Percentiles rank a stretch among this genome's conserved stretches.
Conservation (phyloP, 768 basidiomycete genomes). For the Nidula microcarpa region DNA sequence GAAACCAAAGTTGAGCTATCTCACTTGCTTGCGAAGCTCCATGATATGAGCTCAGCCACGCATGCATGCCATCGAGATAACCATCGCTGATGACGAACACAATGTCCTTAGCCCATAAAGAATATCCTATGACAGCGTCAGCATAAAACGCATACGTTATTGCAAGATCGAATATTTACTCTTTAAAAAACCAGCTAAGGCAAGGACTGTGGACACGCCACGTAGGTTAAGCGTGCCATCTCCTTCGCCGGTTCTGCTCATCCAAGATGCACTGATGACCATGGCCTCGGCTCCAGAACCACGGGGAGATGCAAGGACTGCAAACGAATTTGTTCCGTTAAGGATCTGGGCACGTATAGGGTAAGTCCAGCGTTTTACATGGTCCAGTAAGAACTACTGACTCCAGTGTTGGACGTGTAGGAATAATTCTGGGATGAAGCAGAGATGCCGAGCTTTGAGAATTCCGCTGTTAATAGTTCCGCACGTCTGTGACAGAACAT, state of each 20-base stretch:
- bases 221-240: slow-evolving; percentile 70
- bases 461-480: slow-evolving; percentile 55
- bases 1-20: slow-evolving; percentile 2
- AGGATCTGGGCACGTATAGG: slow-evolving; percentile 33
- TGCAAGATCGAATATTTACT: slow-evolving; percentile 40
- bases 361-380: not conserved
- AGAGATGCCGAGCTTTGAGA: slow-evolving; percentile 70
- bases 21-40: slow-evolving; percentile 62
- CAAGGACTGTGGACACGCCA: slow-evolving; percentile 81
- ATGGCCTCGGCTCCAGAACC: slow-evolving; percentile 93
- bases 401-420: slow-evolving; percentile 49
- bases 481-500: slow-evolving; percentile 51
- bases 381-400: slow-evolving; percentile 26
- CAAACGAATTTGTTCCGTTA: slow-evolving; percentile 79
- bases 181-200: slow-evolving; percentile 81
- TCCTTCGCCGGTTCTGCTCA: slow-evolving; percentile 60
- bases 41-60: slow-evolving; percentile 87
- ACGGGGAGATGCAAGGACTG: slow-evolving; percentile 77
- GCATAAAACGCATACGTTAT: not conserved
- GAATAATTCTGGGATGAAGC: slow-evolving; percentile 68
- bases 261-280: slow-evolving; percentile 89
- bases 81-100: slow-evolving; percentile 88
- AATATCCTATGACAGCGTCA: slow-evolving; percentile 51
- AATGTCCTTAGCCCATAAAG: slow-evolving; percentile 94
- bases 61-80: slow-evolving; percentile 88